A percentile compares a stretch with the other conserved stretches of the same genome.
phyloP scores from a whole-genome alignment of 257 asterid species.

The Capsicum pubescens region DNA sequence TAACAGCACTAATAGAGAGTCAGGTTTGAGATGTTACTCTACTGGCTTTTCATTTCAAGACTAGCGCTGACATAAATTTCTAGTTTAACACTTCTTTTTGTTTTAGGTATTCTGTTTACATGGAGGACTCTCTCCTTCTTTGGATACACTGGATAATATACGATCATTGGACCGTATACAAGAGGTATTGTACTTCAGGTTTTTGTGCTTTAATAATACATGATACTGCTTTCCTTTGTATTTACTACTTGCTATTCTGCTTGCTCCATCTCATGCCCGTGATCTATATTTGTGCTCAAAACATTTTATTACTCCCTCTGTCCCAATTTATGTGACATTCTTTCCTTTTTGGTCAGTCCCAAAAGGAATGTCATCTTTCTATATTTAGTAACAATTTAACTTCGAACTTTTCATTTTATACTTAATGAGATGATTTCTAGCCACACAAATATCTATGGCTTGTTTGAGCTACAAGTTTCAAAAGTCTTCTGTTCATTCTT shows the following conservation, averaged over 20 bases:
- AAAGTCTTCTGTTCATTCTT: not conserved
- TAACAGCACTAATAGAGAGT: conserved; percentile 98
- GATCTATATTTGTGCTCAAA: not conserved
- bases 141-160: conserved; percentile 89
- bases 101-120: conserved; percentile 90
- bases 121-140: conserved; percentile 98
- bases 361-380: not conserved
- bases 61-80: conserved; percentile 31
- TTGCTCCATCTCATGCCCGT: not conserved
- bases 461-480: not conserved
- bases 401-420: not conserved
- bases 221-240: not conserved
- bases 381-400: not conserved
- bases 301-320: not conserved
- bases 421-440: not conserved
- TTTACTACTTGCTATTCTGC: not conserved
- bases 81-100: not conserved
- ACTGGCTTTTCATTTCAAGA: conserved; percentile 21
- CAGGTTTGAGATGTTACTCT: conserved; percentile 65
- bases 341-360: not conserved
- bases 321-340: not conserved
- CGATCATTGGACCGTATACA: conserved; percentile 95
- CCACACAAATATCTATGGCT: not conserved
- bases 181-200: conserved; percentile 55
- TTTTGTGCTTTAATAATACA: not conserved